phyloP scores from a whole-genome alignment of 805 yeast species.

The Kodamaea lidongshanica region DNA sequence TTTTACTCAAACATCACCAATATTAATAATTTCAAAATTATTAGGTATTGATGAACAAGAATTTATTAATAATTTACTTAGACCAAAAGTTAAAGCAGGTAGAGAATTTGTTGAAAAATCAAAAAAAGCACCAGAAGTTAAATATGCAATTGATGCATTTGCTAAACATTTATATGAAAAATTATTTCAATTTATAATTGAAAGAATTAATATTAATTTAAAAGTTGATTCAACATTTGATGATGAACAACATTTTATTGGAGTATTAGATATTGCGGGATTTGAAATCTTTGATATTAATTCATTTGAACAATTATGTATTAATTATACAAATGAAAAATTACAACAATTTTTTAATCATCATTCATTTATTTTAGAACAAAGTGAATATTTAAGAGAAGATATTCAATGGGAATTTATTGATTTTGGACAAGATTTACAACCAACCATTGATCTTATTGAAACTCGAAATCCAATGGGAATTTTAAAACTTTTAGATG shows the following conservation, averaged over 20 bases:
- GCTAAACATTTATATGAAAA: conserved; percentile 84
- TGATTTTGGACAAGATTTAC: conserved; percentile 91
- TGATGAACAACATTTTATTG: conserved; percentile 38
- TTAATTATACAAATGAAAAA: conserved; percentile 56
- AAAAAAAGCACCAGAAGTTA: conserved; percentile 72
- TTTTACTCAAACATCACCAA: conserved; percentile 45
- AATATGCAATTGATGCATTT: conserved; percentile 75
- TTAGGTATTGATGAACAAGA: conserved; percentile 56
- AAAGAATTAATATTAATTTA: conserved; percentile 65
- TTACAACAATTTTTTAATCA: conserved; percentile 58
- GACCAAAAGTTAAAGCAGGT: conserved; percentile 89
- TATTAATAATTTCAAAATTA: conserved; percentile 49
- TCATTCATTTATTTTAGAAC: conserved; percentile 55
- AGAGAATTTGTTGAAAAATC: conserved; percentile 77
- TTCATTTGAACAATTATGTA: conserved; percentile 56
- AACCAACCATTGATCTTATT: conserved; percentile 88
- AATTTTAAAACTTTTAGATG: conserved; percentile 79
- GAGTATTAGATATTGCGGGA: conserved; percentile 58
- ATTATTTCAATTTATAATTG: conserved; percentile 71
- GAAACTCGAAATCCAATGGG: conserved; percentile 75
- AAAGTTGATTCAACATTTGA: conserved; percentile 20
- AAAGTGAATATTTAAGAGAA: conserved; percentile 53
- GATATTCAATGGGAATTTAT: conserved; percentile 66
- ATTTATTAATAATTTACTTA: conserved; percentile 52
- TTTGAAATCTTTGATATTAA: conserved; percentile 54